phyloP scores from a whole-genome alignment of 192 early-diverging fungal species.

The Umbelopsis sp. region DNA sequence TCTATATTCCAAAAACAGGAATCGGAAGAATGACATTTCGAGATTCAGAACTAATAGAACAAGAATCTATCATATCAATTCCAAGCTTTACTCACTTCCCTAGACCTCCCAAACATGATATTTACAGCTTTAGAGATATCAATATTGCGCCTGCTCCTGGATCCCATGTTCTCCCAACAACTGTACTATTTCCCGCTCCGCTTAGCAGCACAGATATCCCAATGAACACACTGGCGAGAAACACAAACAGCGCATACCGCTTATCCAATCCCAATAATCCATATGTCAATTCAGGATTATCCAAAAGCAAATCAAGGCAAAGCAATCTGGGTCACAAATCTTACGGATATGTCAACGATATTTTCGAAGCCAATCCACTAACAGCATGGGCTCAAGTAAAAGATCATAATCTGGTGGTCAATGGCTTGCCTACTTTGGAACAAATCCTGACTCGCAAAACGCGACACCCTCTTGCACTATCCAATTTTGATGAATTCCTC shows the following conservation, averaged over 20 bases:
- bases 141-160: no score
- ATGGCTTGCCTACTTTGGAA: conserved; percentile 45
- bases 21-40: background rate
- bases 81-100: no score
- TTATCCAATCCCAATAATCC: conserved; percentile 14
- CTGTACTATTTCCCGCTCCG: background rate
- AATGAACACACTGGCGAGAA: background rate
- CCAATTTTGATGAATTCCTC: conserved; percentile 43
- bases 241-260: background rate
- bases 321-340: conserved; percentile 26
- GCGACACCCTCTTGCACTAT: conserved; percentile 38
- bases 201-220: background rate
- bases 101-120: no score
- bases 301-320: background rate
- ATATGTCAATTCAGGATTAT: background rate
- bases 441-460: conserved; percentile 36
- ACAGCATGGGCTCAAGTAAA: conserved; percentile 44
- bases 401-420: conserved; percentile 40
- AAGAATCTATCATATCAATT: no score
- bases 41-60: background rate
- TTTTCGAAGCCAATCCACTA: conserved; percentile 36
- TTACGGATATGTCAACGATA: conserved; percentile 31
- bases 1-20: no score
- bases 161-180: background rate
- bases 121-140: no score